These are phyloP conservation scores for Pulveroboletus ravenelii DNA, from an alignment of 768 basidiomycete genomes.

Conservation along the genomic window DNA sequence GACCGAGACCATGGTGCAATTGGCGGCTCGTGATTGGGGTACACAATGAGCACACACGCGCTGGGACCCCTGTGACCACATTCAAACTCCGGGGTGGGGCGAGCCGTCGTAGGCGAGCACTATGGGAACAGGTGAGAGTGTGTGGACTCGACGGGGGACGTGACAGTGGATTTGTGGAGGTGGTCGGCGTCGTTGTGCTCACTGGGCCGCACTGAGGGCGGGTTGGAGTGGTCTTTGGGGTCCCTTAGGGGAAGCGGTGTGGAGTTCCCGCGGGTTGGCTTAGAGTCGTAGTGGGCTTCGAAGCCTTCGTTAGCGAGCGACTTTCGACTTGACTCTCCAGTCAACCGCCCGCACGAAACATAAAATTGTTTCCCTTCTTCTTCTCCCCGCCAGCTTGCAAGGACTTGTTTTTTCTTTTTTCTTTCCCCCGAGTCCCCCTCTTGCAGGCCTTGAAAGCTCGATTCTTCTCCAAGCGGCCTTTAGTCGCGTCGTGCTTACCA, in stretches of 20 bases:
- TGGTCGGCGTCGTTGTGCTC: constrained; percentile 1
- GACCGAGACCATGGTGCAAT: no score
- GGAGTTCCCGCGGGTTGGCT: constrained; percentile 28
- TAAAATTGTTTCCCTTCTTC: constrained; percentile 25
- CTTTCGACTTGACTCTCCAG: constrained; percentile 28
- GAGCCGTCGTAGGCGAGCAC: background rate
- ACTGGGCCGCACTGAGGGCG: background rate
- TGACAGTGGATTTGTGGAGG: background rate
- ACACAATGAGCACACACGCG: constrained; percentile 10
- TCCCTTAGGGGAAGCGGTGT: constrained; percentile 23
- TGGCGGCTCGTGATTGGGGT: no score
- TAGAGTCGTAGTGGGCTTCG: constrained; percentile 25
- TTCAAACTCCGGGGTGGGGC: constrained; percentile 29
- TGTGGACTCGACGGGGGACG: background rate
- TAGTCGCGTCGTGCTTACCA: constrained; percentile 33
- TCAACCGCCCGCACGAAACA: constrained; percentile 26
- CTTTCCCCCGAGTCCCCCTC: constrained; percentile 15
- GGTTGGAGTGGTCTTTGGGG: constrained; percentile 16
- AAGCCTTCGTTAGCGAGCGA: constrained; percentile 27
- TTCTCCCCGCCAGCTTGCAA: constrained; percentile 24
- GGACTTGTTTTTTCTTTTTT: constrained; percentile 17
- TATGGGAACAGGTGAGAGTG: background rate
- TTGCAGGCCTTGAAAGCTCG: constrained; percentile 14
- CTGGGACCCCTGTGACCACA: constrained; percentile 26
- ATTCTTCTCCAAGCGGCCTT: constrained; percentile 21